Conservation (phyloP, 2,329 filamentous ascomycete species). For the Macrophomina tecta region DNA sequence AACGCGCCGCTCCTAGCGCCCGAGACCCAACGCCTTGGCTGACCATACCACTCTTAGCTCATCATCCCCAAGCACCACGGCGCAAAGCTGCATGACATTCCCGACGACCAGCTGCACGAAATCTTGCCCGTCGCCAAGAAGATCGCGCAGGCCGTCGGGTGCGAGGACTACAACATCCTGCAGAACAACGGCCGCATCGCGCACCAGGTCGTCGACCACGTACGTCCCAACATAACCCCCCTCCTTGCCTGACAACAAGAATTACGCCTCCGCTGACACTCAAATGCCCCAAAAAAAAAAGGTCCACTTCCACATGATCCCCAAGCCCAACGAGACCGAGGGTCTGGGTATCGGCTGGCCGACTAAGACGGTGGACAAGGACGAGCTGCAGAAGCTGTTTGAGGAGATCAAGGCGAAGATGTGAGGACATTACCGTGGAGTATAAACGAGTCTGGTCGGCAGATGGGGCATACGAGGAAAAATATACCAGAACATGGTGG, state of each 20-base stretch:
- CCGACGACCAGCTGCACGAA: conserved; percentile 84
- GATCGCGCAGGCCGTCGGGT: conserved; percentile 77
- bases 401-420: conserved; percentile 84
- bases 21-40: background rate
- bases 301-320: conserved; percentile 98
- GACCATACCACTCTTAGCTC: conserved; percentile 64
- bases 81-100: conserved; percentile 88
- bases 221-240: conserved; percentile 51
- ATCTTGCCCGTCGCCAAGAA: conserved; percentile 88
- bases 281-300: conserved; percentile 40
- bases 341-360: conserved; percentile 85
- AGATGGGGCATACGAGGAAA: too few species aligned
- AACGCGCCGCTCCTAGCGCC: background rate
- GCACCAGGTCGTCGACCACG: conserved; percentile 92
- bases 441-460: too few species aligned
- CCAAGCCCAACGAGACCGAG: conserved; percentile 85
- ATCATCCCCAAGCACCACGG: conserved; percentile 96
- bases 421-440: background rate
- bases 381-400: conserved; percentile 75
- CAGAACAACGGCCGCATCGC: conserved; percentile 95
- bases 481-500: background rate
- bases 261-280: background rate
- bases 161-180: conserved; percentile 86
- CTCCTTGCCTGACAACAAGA: background rate
- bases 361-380: conserved; percentile 76